Percentiles rank a stretch among this genome's conserved stretches.
These are phyloP conservation scores for Paulownia fortunei DNA, from an alignment of 257 asterid genomes.

Conservation along the genomic window DNA sequence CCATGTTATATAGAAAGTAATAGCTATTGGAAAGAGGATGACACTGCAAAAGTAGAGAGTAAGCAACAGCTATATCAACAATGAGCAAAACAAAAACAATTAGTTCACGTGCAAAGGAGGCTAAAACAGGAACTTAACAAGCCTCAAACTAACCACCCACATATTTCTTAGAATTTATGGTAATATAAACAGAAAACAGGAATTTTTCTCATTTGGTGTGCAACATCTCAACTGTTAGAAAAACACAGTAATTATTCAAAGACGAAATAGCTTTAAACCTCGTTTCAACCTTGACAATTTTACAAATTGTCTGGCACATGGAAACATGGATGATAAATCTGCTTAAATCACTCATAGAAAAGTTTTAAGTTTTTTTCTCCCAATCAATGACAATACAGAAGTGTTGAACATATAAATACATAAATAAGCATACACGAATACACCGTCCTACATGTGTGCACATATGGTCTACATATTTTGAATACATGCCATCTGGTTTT, in stretches of 20 bases:
- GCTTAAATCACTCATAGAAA: neutral
- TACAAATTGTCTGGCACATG: neutral
- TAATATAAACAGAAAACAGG: conserved; percentile 1
- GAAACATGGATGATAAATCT: neutral
- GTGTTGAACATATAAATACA: neutral
- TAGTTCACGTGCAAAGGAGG: conserved; percentile 23
- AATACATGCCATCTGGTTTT: neutral
- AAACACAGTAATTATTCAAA: neutral
- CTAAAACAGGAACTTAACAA: conserved; percentile 3
- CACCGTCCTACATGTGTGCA: neutral
- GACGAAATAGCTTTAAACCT: conserved; percentile 16
- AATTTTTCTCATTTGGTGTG: conserved; percentile 13
- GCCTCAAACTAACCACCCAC: conserved; percentile 7
- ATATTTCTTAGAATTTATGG: conserved; percentile 1
- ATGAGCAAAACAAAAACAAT: neutral
- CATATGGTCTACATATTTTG: neutral
- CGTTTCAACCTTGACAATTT: neutral
- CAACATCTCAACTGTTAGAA: conserved; percentile 16
- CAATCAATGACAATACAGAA: conserved; percentile 8
- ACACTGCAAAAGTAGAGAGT: conserved; percentile 57
- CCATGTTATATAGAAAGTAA: conserved; percentile 80
- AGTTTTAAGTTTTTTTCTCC: neutral
- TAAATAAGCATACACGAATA: neutral
- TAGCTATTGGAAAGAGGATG: conserved; percentile 73
- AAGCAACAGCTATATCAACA: conserved; percentile 24